Conservation (phyloP, 192 early-diverging fungal species). For the Podila minutissima region DNA sequence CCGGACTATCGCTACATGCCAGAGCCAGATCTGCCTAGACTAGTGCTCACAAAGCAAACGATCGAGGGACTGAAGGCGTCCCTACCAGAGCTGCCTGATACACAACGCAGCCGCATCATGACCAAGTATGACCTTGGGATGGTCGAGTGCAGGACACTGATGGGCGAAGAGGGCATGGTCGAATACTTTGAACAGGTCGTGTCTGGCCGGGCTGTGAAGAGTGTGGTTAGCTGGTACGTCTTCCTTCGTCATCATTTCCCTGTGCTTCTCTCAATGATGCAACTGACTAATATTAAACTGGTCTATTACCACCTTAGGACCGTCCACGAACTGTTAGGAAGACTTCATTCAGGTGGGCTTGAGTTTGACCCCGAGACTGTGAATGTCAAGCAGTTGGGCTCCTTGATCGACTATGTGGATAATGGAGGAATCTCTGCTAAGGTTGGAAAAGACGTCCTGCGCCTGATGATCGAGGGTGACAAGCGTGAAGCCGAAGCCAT, state of each 20-base stretch:
- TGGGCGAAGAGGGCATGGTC: slow-evolving; percentile 78
- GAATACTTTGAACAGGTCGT: slow-evolving; percentile 81
- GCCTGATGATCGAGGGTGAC: slow-evolving; percentile 74
- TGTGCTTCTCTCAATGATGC: too few species aligned
- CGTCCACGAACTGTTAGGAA: slow-evolving; percentile 68
- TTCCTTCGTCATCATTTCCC: background rate
- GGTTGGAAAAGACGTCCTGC: slow-evolving; percentile 76
- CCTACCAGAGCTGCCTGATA: slow-evolving; percentile 83
- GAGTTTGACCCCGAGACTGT: slow-evolving; percentile 62
- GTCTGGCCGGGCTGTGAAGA: slow-evolving; percentile 9
- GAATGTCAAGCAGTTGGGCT: slow-evolving; percentile 62
- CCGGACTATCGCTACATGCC: slow-evolving; percentile 92
- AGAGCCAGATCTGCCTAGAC: slow-evolving; percentile 76
- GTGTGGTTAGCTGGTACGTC: slow-evolving; percentile 42
- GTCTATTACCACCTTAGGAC: slow-evolving; percentile 56
- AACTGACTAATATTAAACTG: too few species aligned
- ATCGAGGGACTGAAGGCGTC: slow-evolving; percentile 26
- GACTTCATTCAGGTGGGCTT: slow-evolving; percentile 55
- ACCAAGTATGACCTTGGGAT: slow-evolving; percentile 66
- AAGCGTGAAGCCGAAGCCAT: slow-evolving; percentile 60
- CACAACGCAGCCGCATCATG: slow-evolving; percentile 62
- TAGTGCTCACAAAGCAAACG: slow-evolving; percentile 56
- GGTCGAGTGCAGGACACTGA: slow-evolving; percentile 69
- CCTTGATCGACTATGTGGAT: slow-evolving; percentile 71
- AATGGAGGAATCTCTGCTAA: slow-evolving; percentile 66